Evolutionary conservation across 2,329 filamentous ascomycete species (phyloP).

Genomic region (Sarocladium kiliense): DNA sequence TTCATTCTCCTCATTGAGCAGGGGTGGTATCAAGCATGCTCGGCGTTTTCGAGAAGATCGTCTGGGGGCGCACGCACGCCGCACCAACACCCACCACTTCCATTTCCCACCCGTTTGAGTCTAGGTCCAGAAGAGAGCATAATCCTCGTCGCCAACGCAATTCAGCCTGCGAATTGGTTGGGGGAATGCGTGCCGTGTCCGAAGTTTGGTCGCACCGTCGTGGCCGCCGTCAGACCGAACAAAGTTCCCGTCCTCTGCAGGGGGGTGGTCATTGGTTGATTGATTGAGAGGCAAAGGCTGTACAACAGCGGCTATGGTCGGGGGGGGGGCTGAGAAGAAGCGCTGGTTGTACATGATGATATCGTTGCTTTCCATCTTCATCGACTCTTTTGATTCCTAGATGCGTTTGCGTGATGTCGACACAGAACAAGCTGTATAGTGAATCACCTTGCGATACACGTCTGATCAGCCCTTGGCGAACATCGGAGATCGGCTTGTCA

Average conservation of each 20-base stretch:
- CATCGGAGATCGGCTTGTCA: neutral
- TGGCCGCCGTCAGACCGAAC: neutral
- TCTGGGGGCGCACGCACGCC: neutral
- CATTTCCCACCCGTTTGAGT: neutral
- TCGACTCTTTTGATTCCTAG: no score
- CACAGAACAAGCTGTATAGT: no score
- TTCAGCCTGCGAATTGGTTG: neutral
- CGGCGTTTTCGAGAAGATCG: no score
- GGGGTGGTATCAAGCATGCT: no score
- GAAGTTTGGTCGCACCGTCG: neutral
- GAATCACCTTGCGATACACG: no score
- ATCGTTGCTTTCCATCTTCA: neutral
- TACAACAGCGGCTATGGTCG: no score
- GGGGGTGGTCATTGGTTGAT: neutral
- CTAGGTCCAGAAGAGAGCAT: neutral
- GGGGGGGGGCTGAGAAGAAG: no score
- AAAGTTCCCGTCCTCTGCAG: conserved; percentile 4
- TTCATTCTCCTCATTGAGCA: no score
- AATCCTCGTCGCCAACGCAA: neutral
- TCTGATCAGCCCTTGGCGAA: neutral
- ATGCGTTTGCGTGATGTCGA: no score
- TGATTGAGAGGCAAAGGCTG: neutral
- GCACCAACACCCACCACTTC: neutral
- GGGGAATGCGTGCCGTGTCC: neutral
- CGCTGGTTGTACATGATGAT: no score